phyloP scores from a whole-genome alignment of 805 yeast species.

The Saccharomycopsis olivae region DNA sequence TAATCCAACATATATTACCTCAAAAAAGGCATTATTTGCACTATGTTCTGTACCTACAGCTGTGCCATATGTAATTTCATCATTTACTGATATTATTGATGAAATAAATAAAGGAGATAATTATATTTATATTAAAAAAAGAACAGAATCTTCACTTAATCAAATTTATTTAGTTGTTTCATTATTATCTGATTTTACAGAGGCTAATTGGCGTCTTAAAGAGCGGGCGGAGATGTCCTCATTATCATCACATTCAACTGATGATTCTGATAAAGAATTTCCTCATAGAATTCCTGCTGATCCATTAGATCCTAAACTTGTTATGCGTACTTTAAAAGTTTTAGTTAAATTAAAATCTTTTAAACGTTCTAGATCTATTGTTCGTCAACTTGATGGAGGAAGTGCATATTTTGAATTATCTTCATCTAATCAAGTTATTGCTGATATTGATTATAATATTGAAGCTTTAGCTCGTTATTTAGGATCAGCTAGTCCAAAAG shows the following conservation, averaged over 20 bases:
- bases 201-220: conserved; percentile 16
- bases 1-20: conserved; percentile 6
- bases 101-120: conserved; percentile 10
- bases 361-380: conserved; percentile 9
- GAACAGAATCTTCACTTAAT: conserved; percentile 11
- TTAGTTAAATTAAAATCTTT: conserved; percentile 13
- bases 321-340: conserved; percentile 6
- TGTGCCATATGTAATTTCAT: conserved; percentile 10
- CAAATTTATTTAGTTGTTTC: conserved; percentile 7
- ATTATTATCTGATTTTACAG: conserved; percentile 14
- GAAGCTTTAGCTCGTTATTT: conserved; percentile 14
- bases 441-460: conserved; percentile 16
- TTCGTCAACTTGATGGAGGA: conserved; percentile 12
- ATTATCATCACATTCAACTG: conserved; percentile 6
- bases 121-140: conserved; percentile 12
- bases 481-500: conserved; percentile 11
- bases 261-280: conserved; percentile 15
- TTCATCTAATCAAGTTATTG: conserved; percentile 11
- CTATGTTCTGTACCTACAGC: conserved; percentile 2
- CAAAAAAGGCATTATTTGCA: conserved; percentile 7
- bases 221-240: conserved; percentile 7
- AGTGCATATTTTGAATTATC: conserved; percentile 15
- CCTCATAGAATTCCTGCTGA: conserved; percentile 17
- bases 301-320: conserved; percentile 7
- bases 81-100: conserved; percentile 9